These are phyloP conservation scores for Russula dissimulans DNA, from an alignment of 768 basidiomycete genomes.

Conservation along the genomic window DNA sequence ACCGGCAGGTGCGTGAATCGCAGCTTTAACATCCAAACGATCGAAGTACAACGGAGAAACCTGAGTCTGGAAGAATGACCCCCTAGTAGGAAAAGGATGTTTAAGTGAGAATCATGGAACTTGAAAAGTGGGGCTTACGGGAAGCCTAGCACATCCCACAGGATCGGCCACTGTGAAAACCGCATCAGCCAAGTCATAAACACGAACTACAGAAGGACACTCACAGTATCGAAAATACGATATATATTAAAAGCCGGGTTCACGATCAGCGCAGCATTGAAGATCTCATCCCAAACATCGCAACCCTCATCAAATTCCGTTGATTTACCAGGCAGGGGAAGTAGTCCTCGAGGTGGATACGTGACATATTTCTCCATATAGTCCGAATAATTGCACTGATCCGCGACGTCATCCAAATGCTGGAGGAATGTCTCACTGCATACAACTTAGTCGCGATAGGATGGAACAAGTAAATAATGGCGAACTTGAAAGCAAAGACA, in stretches of 20 bases:
- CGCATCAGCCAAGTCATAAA: neutral
- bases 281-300: slow-evolving; percentile 59
- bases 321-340: slow-evolving; percentile 61
- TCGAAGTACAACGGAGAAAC: neutral
- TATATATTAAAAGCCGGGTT: slow-evolving; percentile 77
- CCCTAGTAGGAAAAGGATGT: neutral
- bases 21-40: neutral
- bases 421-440: slow-evolving; percentile 52
- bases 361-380: slow-evolving; percentile 55
- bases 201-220: slow-evolving; percentile 12
- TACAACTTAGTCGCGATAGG: neutral
- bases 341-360: slow-evolving; percentile 55
- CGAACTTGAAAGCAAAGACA: slow-evolving; percentile 67
- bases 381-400: slow-evolving; percentile 49
- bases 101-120: neutral
- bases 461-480: neutral
- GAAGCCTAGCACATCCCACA: slow-evolving; percentile 53
- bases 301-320: slow-evolving; percentile 41
- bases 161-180: slow-evolving; percentile 40
- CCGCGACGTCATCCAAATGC: slow-evolving; percentile 44
- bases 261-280: slow-evolving; percentile 47
- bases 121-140: neutral
- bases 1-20: neutral
- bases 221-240: slow-evolving; percentile 60
- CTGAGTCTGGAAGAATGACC: neutral